These are phyloP conservation scores for Populus euphratica DNA, from an alignment of 345 rosid genomes.

Conservation along the genomic window DNA sequence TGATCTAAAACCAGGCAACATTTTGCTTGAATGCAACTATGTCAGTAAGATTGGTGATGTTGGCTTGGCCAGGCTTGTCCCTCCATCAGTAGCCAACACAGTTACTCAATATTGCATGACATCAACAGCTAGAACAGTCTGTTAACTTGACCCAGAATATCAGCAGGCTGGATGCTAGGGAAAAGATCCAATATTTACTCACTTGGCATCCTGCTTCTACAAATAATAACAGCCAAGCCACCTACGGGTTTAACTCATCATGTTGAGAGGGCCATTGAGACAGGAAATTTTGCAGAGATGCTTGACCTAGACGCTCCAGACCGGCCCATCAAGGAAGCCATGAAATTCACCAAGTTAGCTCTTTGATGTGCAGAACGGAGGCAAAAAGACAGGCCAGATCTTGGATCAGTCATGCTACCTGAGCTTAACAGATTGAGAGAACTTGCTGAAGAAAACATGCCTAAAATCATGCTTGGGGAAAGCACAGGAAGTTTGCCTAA, in stretches of 20 bases:
- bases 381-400: conserved; percentile 86
- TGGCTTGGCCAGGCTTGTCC: conserved; percentile 91
- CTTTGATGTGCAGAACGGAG: conserved; percentile 74
- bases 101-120: conserved; percentile 86
- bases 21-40: conserved; percentile 68
- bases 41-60: conserved; percentile 93
- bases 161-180: conserved; percentile 93
- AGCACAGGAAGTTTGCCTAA: conserved; percentile 27
- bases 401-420: conserved; percentile 54
- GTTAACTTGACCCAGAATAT: conserved; percentile 92
- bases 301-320: conserved; percentile 61
- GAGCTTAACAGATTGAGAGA: conserved; percentile 63
- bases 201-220: conserved; percentile 73
- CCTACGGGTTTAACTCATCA: conserved; percentile 84
- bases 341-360: conserved; percentile 55
- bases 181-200: conserved; percentile 82
- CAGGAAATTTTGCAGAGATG: conserved; percentile 42
- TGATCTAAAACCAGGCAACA: conserved; percentile 87
- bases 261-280: conserved; percentile 58
- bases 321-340: conserved; percentile 74
- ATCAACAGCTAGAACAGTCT: conserved; percentile 87
- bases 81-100: conserved; percentile 60
- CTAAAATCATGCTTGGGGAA: conserved; percentile 17
- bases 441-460: conserved; percentile 55
- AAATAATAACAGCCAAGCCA: conserved; percentile 73